phyloP scores from a whole-genome alignment of 2,329 filamentous ascomycete species.

The Epichloe glyceriae region DNA sequence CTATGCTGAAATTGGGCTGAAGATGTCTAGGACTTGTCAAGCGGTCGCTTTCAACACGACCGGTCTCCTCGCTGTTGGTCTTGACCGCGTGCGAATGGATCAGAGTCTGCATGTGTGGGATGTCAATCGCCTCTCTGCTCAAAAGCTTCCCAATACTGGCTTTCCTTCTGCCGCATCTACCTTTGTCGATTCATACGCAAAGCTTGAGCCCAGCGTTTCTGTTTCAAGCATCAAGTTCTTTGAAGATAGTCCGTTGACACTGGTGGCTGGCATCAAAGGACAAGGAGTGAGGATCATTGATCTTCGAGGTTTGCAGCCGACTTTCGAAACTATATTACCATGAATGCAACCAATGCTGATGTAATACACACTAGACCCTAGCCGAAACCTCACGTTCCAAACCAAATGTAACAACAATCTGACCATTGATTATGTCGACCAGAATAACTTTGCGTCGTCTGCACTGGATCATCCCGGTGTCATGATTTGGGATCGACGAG shows the following conservation, averaged over 20 bases:
- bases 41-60: slow-evolving; percentile 66
- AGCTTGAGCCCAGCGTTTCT: slow-evolving; percentile 54
- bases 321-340: neutral
- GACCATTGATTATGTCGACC: slow-evolving; percentile 65
- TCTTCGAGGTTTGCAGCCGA: slow-evolving; percentile 46
- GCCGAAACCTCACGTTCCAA: slow-evolving; percentile 43
- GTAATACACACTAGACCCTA: slow-evolving; percentile 27
- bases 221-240: slow-evolving; percentile 78
- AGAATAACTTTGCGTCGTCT: slow-evolving; percentile 75
- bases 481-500: slow-evolving; percentile 66
- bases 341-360: neutral
- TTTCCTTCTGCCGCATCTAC: slow-evolving; percentile 36
- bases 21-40: slow-evolving; percentile 66
- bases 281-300: slow-evolving; percentile 68
- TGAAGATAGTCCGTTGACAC: slow-evolving; percentile 58
- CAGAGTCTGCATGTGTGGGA: slow-evolving; percentile 76
- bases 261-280: slow-evolving; percentile 64
- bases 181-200: slow-evolving; percentile 43
- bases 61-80: slow-evolving; percentile 61
- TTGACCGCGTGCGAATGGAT: slow-evolving; percentile 72
- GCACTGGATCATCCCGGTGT: slow-evolving; percentile 62
- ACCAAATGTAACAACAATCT: slow-evolving; percentile 59
- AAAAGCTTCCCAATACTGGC: slow-evolving; percentile 33
- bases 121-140: slow-evolving; percentile 45
- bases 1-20: slow-evolving; percentile 54